Base-by-base conservation (phyloP, 805 yeast species). In the Tetrapisispora taiwanensis region DNA sequence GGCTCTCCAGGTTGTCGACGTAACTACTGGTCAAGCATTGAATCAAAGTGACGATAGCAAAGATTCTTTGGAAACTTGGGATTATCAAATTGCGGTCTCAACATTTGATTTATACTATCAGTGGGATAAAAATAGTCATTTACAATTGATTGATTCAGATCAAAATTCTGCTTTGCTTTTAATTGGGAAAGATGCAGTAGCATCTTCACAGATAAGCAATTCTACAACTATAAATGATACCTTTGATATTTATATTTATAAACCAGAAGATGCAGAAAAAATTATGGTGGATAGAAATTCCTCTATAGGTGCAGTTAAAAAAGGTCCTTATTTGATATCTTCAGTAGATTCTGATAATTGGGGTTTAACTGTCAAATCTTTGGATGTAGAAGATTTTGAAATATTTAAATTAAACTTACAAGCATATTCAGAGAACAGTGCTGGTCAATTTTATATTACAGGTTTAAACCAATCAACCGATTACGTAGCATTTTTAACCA, bases 271-370 rank as follows among this genome's bases (percentile, higher is more conserved):
- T 31, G 52, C 56, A 8, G 54, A 65, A 43, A 56, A 66, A 44
- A 67, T 73, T 41, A 48, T 49, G 1, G 32, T 42, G 7, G 61
- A 59, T 2, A 55, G 82, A 41, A 69, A 72, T 40, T 65, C 66
- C 48, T 80, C 90, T 40, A 76, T 84, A 74, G 83, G 92, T 62
- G 95, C 95, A 0, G 65, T 85, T 7, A 62, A 71, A 39, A 70
- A 70, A 41, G 83, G 80, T 3, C 78, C 75, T 15, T 54, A 55
- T 43, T 26, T 60, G 19, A 56, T 54, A 8, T 47, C 60, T 3
- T 62, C 66, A 3, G 67, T 65, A 0, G 37, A 46, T n/a, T 37
- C 45, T 26, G 32, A 42, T 9, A 30, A 26, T 3, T 41, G 20
- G 20, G 32, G 26, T 13, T 7, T 3, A 7, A 13, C 14, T 18